phyloP scores from a whole-genome alignment of 2,329 filamentous ascomycete genomes.

The Aspergillus spinulosporus region DNA sequence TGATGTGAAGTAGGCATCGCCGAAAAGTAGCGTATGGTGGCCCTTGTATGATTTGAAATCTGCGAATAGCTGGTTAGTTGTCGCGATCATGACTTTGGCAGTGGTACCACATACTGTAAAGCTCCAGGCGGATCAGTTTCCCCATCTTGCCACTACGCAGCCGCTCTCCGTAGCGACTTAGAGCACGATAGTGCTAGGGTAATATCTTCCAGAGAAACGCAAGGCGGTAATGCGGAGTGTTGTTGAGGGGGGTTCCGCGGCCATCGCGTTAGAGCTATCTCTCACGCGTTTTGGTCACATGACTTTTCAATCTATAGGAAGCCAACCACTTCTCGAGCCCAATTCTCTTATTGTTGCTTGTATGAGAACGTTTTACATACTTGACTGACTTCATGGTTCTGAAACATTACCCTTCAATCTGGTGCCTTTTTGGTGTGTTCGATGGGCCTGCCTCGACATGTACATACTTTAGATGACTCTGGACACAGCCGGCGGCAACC shows the following conservation, averaged over 20 bases:
- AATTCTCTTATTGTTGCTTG: background rate
- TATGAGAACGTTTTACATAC: background rate
- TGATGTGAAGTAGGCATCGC: conserved; percentile 97
- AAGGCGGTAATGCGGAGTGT: conserved; percentile 19
- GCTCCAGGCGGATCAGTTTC: conserved; percentile 90
- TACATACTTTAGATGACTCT: too few relatives aligned
- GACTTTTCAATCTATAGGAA: background rate
- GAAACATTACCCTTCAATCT: too few relatives aligned
- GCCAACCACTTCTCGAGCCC: background rate
- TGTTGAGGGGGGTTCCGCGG: conserved; percentile 23
- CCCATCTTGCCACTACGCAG: conserved; percentile 67
- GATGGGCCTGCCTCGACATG: too few relatives aligned
- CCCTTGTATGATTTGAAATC: conserved; percentile 99
- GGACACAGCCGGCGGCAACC: too few relatives aligned
- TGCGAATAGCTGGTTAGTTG: conserved; percentile 43
- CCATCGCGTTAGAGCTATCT: conserved; percentile 15
- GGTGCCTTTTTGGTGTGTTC: too few relatives aligned
- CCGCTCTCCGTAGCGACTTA: conserved; percentile 27
- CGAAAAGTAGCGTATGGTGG: conserved; percentile 89
- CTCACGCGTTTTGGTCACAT: conserved; percentile 13
- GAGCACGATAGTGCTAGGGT: conserved; percentile 15
- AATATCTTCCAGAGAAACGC: conserved; percentile 5
- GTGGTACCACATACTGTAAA: conserved; percentile 69
- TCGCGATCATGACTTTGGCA: background rate
- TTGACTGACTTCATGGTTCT: too few relatives aligned